These are phyloP conservation scores for Selenicereus undatus DNA, from an alignment of 148 eudicot genomes.

Conservation along the genomic window DNA sequence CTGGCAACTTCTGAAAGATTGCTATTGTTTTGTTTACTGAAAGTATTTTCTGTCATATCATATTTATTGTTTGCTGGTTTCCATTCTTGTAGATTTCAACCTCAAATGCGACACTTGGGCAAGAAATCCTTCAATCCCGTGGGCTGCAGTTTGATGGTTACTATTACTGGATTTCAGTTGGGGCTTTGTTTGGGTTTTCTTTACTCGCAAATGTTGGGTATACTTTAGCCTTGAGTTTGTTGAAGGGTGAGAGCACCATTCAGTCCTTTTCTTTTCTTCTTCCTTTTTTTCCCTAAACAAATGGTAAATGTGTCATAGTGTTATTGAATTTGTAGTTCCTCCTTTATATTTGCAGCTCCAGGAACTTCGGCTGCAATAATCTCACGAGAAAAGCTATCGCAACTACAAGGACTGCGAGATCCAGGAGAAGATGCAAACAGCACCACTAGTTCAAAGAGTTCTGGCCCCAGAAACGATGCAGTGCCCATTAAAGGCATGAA, in stretches of 20 bases:
- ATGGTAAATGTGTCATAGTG: not conserved
- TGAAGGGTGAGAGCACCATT: conserved; percentile 46
- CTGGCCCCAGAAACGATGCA: not conserved
- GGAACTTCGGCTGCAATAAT: conserved; percentile 52
- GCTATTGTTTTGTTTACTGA: not conserved
- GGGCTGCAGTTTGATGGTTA: conserved; percentile 47
- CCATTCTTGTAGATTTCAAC: conserved; percentile 30
- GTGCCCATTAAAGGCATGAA: conserved; percentile 40
- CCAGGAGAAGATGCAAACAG: conserved; percentile 1
- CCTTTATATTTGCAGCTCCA: conserved; percentile 46
- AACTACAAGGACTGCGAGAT: conserved; percentile 29
- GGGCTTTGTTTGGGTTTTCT: conserved; percentile 51
- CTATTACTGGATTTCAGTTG: conserved; percentile 60
- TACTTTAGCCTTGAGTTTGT: conserved; percentile 54
- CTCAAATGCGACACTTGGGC: conserved; percentile 58
- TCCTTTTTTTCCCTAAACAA: not conserved
- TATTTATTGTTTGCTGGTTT: not conserved
- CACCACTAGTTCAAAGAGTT: conserved; percentile 8
- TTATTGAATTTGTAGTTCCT: not conserved
- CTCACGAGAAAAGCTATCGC: conserved; percentile 57
- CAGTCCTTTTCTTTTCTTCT: not conserved
- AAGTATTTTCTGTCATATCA: not conserved
- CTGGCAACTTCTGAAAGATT: not conserved
- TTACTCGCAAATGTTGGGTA: conserved; percentile 48
- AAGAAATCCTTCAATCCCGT: conserved; percentile 48